Evolutionary conservation across 2,329 filamentous ascomycete genomes (phyloP), one percentile per base, ranked within the genome.

Genomic region (Colletotrichum limetticola): DNA sequence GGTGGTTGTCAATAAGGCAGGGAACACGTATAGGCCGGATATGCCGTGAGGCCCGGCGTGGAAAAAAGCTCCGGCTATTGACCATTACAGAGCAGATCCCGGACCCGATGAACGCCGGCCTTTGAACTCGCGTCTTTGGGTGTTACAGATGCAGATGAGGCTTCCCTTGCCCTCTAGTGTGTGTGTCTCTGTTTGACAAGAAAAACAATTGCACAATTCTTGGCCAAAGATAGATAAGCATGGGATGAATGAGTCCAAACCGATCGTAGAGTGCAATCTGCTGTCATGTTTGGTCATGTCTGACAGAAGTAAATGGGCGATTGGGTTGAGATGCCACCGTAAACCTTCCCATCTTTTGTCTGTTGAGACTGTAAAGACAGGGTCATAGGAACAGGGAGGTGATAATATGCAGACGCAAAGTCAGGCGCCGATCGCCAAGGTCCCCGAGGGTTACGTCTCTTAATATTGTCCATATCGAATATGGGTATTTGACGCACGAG

Each of bases 51-150:
- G 19, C 42, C 42, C 42, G 42, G 8, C 42, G 19, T 11, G 16
- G 42, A 19, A n/a, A 42, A 19, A 42, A 7, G 42, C 42, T 28
- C 35, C 14, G 16, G 22, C 46, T 11, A 52, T 22, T 53, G 37
- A 53, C 53, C 30, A 32, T 30, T 49, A 52, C 22, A 19, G n/a
- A 53, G 53, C 37, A 16, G 22, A 66, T 66, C 71, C 71, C 61
- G 66, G 66, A 65, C 61, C 66, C 60, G 71, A 61, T 49, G 42
- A 49, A 28, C n/a, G 35, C 16, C 32, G 28, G n/a, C 28, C 22
- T 68, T 61, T 49, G 30, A 46, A 42, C 24, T 60, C 35, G 65
- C 56, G 4, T n/a, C 19, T 32, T 14, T 49, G 46, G 26, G 53
- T 30, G 70, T 66, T 55, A 70, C 59, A 68, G 37, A 42, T 12